Evolutionary conservation across 352 stramenopile genomes (phyloP).

Genomic region (Globisporangium cylindrosporum): DNA sequence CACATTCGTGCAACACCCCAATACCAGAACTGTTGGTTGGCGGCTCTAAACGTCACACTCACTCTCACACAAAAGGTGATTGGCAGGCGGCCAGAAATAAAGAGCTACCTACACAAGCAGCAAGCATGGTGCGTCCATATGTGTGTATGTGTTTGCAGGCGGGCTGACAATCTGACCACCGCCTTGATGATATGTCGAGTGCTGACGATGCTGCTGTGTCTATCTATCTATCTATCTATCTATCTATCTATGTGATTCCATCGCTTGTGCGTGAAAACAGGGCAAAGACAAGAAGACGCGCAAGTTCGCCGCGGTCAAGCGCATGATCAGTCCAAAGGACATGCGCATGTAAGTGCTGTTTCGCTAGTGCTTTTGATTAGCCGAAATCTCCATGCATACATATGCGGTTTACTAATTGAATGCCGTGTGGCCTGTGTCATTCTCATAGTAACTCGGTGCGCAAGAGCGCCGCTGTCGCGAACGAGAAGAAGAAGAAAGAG

Average conservation of each 20-base stretch:
- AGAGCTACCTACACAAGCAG: slow-evolving; percentile 4
- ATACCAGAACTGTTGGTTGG: slow-evolving; percentile 22
- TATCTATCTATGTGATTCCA: background rate
- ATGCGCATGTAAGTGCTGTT: slow-evolving; percentile 87
- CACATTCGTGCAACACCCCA: slow-evolving; percentile 11
- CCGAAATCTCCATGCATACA: background rate
- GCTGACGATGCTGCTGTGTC: background rate
- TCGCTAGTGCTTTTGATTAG: background rate
- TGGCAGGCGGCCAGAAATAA: slow-evolving; percentile 1
- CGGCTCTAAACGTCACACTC: slow-evolving; percentile 13
- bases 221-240: background rate
- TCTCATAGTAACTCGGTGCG: slow-evolving; percentile 70
- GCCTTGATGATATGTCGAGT: background rate
- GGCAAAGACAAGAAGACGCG: slow-evolving; percentile 98
- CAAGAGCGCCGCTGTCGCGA: slow-evolving; percentile 65
- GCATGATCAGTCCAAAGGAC: slow-evolving; percentile 98
- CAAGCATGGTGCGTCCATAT: slow-evolving; percentile 16
- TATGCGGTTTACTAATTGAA: background rate
- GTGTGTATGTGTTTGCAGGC: background rate
- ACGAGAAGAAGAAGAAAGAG: slow-evolving; percentile 89
- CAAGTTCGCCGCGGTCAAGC: slow-evolving; percentile 98
- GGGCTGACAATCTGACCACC: background rate
- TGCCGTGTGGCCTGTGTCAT: background rate
- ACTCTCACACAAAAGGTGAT: background rate
- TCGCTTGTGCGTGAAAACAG: slow-evolving; percentile 22